Percentiles rank a stretch among this genome's conserved stretches.
Conservation (phyloP, 2,329 filamentous ascomycete species). For the Trichoderma simmonsii region DNA sequence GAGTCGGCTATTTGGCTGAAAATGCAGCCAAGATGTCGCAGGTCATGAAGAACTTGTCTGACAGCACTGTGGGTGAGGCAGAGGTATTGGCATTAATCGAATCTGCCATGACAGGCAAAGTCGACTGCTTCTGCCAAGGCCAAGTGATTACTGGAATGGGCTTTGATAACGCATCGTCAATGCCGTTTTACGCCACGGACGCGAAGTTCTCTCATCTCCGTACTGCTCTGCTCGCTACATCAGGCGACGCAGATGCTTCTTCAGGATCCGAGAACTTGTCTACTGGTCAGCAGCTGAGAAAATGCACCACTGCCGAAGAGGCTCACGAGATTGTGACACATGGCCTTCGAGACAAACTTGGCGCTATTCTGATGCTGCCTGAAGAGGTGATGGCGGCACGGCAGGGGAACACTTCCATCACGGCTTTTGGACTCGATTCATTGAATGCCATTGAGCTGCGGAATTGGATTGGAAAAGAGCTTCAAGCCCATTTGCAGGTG, state of each 20-base stretch:
- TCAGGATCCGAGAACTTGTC: constrained; percentile 17
- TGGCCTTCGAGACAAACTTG: constrained; percentile 31
- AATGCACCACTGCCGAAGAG: constrained; percentile 20
- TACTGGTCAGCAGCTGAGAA: constrained; percentile 22
- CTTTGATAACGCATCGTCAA: constrained; percentile 40
- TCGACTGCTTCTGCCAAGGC: constrained; percentile 41
- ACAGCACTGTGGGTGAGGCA: constrained; percentile 49
- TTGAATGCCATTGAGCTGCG: constrained; percentile 49
- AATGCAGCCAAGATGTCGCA: constrained; percentile 42
- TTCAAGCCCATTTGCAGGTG: constrained; percentile 46
- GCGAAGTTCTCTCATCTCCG: constrained; percentile 53
- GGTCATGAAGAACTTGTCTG: constrained; percentile 46
- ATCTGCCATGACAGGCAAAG: constrained; percentile 47
- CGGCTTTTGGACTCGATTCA: constrained; percentile 40
- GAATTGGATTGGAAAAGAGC: constrained; percentile 48
- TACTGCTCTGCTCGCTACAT: constrained; percentile 33
- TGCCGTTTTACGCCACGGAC: constrained; percentile 54
- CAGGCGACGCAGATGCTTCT: constrained; percentile 15
- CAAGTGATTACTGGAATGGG: constrained; percentile 55
- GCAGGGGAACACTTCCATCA: constrained; percentile 24
- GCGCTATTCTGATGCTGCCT: constrained; percentile 34
- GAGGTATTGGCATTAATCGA: constrained; percentile 54
- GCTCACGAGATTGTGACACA: constrained; percentile 27
- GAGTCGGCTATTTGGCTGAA: constrained; percentile 49
- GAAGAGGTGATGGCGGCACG: constrained; percentile 23